Evolutionary conservation across 345 rosid genomes (phyloP).

Genomic region (Triadica sebifera): DNA sequence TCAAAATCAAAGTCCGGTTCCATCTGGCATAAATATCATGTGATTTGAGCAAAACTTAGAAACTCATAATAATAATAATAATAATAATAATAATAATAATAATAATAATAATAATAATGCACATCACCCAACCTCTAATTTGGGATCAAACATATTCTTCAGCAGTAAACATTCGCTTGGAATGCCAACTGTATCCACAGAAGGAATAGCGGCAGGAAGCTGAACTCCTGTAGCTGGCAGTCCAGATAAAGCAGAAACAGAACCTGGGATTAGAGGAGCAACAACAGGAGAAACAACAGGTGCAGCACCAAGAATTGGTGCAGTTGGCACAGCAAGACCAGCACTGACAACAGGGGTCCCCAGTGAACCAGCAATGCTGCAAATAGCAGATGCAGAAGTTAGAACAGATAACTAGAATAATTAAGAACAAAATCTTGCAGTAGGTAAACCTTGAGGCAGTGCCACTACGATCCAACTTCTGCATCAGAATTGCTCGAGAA

Average conservation of each 20-base stretch:
- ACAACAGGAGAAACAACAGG: conserved; percentile 43
- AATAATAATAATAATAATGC: background rate
- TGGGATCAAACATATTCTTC: conserved; percentile 96
- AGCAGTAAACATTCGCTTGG: conserved; percentile 79
- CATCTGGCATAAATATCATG: conserved; percentile 43
- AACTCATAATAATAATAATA: background rate
- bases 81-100: too few relatives aligned
- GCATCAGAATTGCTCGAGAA: conserved; percentile 87
- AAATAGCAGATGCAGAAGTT: conserved; percentile 13
- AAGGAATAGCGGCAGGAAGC: conserved; percentile 41
- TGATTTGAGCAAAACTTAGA: background rate
- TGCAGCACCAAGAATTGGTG: conserved; percentile 44
- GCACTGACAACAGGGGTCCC: conserved; percentile 38
- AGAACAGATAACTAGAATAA: background rate
- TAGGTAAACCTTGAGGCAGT: conserved; percentile 62
- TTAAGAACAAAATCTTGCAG: background rate
- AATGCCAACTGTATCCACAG: conserved; percentile 56
- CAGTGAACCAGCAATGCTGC: conserved; percentile 35
- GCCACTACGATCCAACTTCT: conserved; percentile 89
- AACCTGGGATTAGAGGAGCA: conserved; percentile 51
- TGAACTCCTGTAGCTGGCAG: conserved; percentile 48
- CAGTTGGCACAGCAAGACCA: conserved; percentile 41
- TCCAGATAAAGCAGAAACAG: conserved; percentile 53
- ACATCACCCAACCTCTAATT: conserved; percentile 49
- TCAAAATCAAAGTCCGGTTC: conserved; percentile 83